phyloP scores from a whole-genome alignment of 2,329 filamentous ascomycete genomes.

The Dothideomycetes sp. region DNA sequence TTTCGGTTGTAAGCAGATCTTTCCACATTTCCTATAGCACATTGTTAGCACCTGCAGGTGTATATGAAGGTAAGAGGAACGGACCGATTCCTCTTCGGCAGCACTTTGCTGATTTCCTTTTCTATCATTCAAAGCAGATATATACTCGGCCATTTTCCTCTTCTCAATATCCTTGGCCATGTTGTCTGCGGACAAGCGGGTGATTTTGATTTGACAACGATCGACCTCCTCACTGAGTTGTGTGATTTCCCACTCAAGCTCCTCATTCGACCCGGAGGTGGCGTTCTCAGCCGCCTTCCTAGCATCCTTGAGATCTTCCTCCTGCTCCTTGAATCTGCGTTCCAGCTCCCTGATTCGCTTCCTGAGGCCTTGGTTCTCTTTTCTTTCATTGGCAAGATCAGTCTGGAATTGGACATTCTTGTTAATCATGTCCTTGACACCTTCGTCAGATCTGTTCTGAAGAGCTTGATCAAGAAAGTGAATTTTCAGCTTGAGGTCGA shows the following conservation, averaged over 20 bases:
- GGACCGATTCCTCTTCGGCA: conserved; percentile 25
- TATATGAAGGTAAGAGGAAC: conserved; percentile 2
- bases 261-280: conserved; percentile 33
- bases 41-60: conserved; percentile 6
- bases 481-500: conserved; percentile 92
- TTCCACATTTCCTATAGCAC: conserved; percentile 71
- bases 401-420: conserved; percentile 96
- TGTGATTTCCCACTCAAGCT: conserved; percentile 74
- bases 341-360: conserved; percentile 78
- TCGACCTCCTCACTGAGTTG: conserved; percentile 80
- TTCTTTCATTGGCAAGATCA: conserved; percentile 74
- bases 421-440: conserved; percentile 94
- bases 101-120: conserved; percentile 27
- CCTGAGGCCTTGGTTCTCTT: conserved; percentile 77
- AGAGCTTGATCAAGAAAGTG: conserved; percentile 92
- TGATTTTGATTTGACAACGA: conserved; percentile 72
- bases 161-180: conserved; percentile 75
- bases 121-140: conserved; percentile 52
- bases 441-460: conserved; percentile 88
- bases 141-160: conserved; percentile 71
- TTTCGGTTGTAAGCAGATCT: conserved; percentile 86
- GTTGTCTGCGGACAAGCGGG: conserved; percentile 67
- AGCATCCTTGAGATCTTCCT: conserved; percentile 39
- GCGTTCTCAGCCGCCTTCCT: conserved; percentile 27
- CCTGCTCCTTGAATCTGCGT: conserved; percentile 55